Evolutionary conservation across 495 filamentous ascomycete species (phyloP), one percentile per base, ranked within the genome.

Genomic region (Neurospora sp.): DNA sequence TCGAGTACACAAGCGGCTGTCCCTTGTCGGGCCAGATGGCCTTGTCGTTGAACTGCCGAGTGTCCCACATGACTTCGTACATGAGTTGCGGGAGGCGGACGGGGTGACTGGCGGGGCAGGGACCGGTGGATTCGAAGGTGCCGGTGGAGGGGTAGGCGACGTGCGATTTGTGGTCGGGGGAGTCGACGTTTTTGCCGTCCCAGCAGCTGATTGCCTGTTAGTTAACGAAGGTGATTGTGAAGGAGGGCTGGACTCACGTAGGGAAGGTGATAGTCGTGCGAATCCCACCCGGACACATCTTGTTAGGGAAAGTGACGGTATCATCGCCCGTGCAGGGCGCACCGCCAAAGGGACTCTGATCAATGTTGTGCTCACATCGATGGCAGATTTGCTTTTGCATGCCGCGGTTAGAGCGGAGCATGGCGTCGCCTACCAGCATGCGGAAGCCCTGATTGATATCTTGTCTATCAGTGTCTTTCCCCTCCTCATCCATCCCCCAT

Each of bases 151-250:
- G 83, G 75, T 86, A 86, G n/a, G 83, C 81, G 9, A 84, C 77
- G 69, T 89, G 87, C 72, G 79, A 77, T 71, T 83, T 84, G 77
- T 88, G 87, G 76, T 88, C 84, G 35, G 82, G 78, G 65, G 81
- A 85, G 75, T 87, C 86, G 14, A 86, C 73, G 75, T 86, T 87
- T 75, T 82, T 80, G 42, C 87, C 87, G 77, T 89, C 87, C 87
- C 86, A 89, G 77, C 84, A 82, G 59, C 75, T 77, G 68, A 37
- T 20, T 4, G n/a, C 6, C 27, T 39, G n/a, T 47, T 47, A 31
- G 27, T 31, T n/a, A n/a, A n/a, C n/a, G n/a, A n/a, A n/a, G n/a
- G n/a, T n/a, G n/a, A n/a, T n/a, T n/a, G n/a, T n/a, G n/a, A n/a
- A n/a, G n/a, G n/a, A n/a, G n/a, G n/a, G 68, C 8, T 16, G 12